Percentiles rank a stretch among this genome's conserved stretches.
These are phyloP conservation scores for Venturia nashicola DNA, from an alignment of 2,329 filamentous ascomycete species.

Conservation along the genomic window DNA sequence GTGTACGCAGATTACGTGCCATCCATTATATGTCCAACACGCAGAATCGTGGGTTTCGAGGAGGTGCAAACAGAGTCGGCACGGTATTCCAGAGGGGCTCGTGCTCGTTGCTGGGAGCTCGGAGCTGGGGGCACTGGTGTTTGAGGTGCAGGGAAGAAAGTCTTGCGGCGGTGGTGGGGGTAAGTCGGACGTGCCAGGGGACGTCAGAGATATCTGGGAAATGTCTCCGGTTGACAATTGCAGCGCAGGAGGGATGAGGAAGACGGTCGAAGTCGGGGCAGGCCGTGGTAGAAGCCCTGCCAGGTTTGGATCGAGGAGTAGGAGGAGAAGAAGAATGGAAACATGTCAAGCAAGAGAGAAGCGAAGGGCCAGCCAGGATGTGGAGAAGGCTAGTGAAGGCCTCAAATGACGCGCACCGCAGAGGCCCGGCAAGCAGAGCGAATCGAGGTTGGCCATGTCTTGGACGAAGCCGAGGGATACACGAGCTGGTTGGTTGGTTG, in stretches of 20 bases:
- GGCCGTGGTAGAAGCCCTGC: neutral
- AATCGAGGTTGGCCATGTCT: neutral
- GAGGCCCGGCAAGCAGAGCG: neutral
- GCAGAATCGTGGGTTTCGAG: neutral
- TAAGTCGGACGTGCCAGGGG: neutral
- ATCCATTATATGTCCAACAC: neutral
- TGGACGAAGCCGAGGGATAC: neutral
- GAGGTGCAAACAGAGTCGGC: neutral
- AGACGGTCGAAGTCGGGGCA: neutral
- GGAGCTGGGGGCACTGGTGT: neutral
- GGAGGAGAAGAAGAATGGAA: neutral
- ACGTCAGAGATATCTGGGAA: neutral
- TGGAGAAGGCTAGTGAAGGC: neutral
- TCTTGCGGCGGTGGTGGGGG: neutral
- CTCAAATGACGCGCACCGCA: neutral
- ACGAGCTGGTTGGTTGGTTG: neutral
- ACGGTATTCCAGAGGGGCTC: neutral
- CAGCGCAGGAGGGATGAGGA: neutral
- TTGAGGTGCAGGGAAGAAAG: neutral
- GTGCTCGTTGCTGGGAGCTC: neutral
- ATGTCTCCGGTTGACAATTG: neutral
- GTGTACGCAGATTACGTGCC: neutral
- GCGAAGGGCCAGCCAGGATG: no score
- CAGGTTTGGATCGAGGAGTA: neutral
- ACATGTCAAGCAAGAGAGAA: no score